Conservation (phyloP, 306 rosid species). For the Inga laurina region DNA sequence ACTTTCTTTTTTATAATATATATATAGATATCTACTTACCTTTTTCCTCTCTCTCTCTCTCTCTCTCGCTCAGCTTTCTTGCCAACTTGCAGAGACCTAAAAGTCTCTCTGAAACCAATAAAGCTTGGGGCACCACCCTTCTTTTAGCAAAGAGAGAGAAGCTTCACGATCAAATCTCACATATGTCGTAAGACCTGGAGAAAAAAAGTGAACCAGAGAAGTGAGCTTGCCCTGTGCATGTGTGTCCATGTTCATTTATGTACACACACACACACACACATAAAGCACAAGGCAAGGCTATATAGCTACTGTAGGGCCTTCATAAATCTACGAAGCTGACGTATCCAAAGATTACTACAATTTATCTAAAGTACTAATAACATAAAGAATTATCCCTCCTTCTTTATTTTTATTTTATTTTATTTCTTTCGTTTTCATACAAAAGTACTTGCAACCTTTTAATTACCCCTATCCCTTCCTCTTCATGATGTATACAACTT, state of each 20-base stretch:
- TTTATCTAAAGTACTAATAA: constrained; percentile 3
- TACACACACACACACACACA: neutral
- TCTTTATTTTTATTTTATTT: neutral
- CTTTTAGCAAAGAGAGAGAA: constrained; percentile 23
- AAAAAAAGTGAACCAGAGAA: neutral
- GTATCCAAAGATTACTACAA: constrained; percentile 23
- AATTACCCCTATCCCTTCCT: neutral
- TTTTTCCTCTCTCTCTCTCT: constrained; percentile 30
- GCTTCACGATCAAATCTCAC: constrained; percentile 33
- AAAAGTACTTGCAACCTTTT: neutral
- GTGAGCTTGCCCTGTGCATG: neutral
- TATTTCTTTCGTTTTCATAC: neutral
- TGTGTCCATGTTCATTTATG: neutral
- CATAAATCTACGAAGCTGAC: neutral
- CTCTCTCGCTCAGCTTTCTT: constrained; percentile 46
- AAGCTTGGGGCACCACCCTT: constrained; percentile 48
- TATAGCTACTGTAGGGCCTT: constrained; percentile 12
- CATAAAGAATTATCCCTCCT: constrained; percentile 2
- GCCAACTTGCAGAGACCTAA: constrained; percentile 60
- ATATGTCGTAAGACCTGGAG: neutral
- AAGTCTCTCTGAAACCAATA: constrained; percentile 68
- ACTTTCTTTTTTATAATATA: constrained; percentile 34
- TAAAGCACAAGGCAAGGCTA: neutral
- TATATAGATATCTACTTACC: constrained; percentile 24
- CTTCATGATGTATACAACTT: neutral